A percentile compares a stretch with the other conserved stretches of the same genome.
phyloP scores from a whole-genome alignment of 176 grass and related monocot species.

The Musa schizocarpa region DNA sequence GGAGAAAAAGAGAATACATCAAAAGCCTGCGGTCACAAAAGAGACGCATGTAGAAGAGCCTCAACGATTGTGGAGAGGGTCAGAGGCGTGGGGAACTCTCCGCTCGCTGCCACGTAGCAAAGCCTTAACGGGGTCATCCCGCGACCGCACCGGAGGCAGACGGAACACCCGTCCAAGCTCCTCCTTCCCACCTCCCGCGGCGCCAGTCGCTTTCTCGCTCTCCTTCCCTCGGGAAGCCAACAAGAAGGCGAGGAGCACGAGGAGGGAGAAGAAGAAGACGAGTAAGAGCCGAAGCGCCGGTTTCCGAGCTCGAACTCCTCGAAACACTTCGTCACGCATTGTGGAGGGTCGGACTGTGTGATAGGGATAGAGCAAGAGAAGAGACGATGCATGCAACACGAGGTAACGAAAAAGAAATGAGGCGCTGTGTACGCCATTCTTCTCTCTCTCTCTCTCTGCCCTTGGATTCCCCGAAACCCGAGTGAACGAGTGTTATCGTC shows the following conservation, averaged over 20 bases:
- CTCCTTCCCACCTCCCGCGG: background rate
- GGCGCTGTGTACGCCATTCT: too few species aligned
- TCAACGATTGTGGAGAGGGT: slow-evolving; percentile 88
- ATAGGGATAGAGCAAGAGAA: too few species aligned
- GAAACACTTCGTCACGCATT: too few species aligned
- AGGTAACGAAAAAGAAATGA: too few species aligned
- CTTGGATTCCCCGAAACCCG: too few species aligned
- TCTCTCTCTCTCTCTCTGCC: too few species aligned
- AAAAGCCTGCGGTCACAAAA: too few species aligned
- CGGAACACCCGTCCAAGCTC: slow-evolving; percentile 8
- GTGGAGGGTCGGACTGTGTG: too few species aligned
- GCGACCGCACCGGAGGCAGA: slow-evolving; percentile 32
- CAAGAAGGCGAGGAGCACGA: background rate
- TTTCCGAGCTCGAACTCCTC: too few species aligned
- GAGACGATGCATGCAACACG: too few species aligned
- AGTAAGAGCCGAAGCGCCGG: slow-evolving; percentile 34
- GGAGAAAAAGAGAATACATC: too few species aligned
- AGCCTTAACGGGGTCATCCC: slow-evolving; percentile 34
- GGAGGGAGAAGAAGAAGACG: slow-evolving; percentile 29
- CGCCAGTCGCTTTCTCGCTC: slow-evolving; percentile 1
- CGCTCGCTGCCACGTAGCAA: slow-evolving; percentile 52
- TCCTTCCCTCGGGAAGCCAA: background rate
- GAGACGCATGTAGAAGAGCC: background rate
- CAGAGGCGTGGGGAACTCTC: slow-evolving; percentile 67
- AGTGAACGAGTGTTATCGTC: too few species aligned